Base-by-base conservation (phyloP, 148 eudicot genomes). In the Rhododendron kiyosumense region DNA sequence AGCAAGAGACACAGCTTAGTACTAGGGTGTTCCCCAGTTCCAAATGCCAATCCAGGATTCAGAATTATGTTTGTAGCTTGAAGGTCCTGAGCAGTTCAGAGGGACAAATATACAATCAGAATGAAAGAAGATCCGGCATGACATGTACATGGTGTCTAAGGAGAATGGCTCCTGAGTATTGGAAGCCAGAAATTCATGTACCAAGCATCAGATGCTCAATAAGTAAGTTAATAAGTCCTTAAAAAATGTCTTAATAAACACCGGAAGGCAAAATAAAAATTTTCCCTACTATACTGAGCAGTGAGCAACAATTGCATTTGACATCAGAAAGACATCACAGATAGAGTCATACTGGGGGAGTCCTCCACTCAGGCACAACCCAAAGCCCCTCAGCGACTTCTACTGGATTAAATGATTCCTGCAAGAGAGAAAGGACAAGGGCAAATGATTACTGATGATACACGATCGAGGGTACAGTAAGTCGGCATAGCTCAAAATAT, bases 11-110 rank as follows among this genome's bases (percentile, higher is more conserved):
- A 96, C 90, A 94, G 87, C 88, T 95, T 96, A 38, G 99, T 96
- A 34, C 98, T 96, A 82, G 99, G 93, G 87, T 96, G 99, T 89
- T 96, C 99, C 81, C 99, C 99, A 46, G 96, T 96, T 89, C 99
- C 99, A 88, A 96, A 96, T 76, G 99, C 95, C 86, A 95, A 82
- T 77, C 97, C 98, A 78, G 99, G 98, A 86, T 95, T 95, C 49
- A 96, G 81, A 87, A 92, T 89, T 79, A 96, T 93, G 87, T 93
- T 96, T 85, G 89, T 90, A 67, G 96, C 99, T 86, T 90, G 88
- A 84, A 83, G 91, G 90, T 95, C 97, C 99, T 96, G 90, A 85
- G 87, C 48, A 88, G 49, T 77, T 38, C 46, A 86, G 83, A 59
- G 20, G 88, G 79, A 10, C 32, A 83, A 54, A 45, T 12, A 82